phyloP scores from a whole-genome alignment of 768 basidiomycete genomes.

The Megacollybia marginata region DNA sequence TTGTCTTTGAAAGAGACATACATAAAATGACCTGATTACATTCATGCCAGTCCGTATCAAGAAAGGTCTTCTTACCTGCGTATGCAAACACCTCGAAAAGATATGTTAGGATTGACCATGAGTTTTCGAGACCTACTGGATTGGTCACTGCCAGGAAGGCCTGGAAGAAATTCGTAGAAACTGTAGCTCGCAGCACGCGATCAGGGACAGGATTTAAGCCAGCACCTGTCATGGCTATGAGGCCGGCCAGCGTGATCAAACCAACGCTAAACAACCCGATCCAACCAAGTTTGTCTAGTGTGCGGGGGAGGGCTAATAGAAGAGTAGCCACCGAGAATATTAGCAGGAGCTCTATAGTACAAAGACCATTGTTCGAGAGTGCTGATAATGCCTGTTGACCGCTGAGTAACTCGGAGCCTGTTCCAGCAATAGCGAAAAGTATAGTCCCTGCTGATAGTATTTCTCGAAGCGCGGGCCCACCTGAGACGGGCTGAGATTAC shows the following conservation, averaged over 20 bases:
- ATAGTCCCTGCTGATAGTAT: constrained; percentile 37
- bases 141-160: constrained; percentile 48
- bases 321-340: constrained; percentile 40
- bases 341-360: constrained; percentile 34
- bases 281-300: constrained; percentile 38
- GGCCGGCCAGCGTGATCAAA: constrained; percentile 36
- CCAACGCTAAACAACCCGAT: constrained; percentile 35
- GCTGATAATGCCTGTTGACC: constrained; percentile 45
- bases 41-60: not conserved
- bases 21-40: constrained; percentile 42
- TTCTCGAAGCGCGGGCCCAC: constrained; percentile 40
- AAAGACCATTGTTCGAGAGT: constrained; percentile 41
- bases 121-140: constrained; percentile 26
- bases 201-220: constrained; percentile 36
- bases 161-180: constrained; percentile 33
- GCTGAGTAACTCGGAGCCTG: constrained; percentile 36
- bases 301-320: constrained; percentile 37
- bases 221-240: constrained; percentile 45
- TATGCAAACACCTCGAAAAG: constrained; percentile 37
- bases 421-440: constrained; percentile 42
- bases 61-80: constrained; percentile 26
- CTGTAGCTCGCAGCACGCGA: constrained; percentile 28
- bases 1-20: constrained; percentile 13
- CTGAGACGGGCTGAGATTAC: too few species aligned
- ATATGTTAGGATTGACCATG: not conserved